Base-by-base conservation (phyloP, 805 yeast species). In the Candida sakaeoensis region DNA sequence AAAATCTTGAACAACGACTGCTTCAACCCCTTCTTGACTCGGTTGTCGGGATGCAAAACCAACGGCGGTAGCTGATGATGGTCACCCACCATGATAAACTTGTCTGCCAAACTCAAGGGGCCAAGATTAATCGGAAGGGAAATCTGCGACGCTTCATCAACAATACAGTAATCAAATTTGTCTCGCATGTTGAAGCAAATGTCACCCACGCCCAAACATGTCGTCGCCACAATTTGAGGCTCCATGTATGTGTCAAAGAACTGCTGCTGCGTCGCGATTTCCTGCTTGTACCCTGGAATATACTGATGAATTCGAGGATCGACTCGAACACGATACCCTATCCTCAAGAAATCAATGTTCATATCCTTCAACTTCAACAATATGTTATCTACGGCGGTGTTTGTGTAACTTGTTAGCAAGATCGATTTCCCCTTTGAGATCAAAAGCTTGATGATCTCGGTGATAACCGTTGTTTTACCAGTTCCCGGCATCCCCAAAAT, bases 401-500 rank as follows among this genome's bases (percentile, higher is more conserved):
- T 95, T 0, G 99, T 93, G 54, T 86, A 89, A 0, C 96, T 85
- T 0, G 96, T 78, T 35, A 93, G 61, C 17, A 93, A 64, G 1
- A 93, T 82, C 1, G 84, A 70, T 53, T 85, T 85, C 1, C 77
- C 79, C 34, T 72, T 70, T 1, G 63, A 60, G 3, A 81, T 82
- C 21, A 93, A 56, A 29, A 75, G 65, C 42, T 74, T 70, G 31
- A 90, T 82, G 13, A 93, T 52, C 33, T 82, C 80, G 0, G 95
- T 84, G 39, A 93, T 89, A 0, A 90, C 85, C 0, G 98, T 54
- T 2, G 69, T 60, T 39, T 66, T 68, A 2, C 76, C 99, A 0
- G 98, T 93, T 3, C 99, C 99, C 0, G 99, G 99, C 99, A 93
- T 93, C 0, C 99, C 99, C 44, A 91, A 63, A 14, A 93, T 75